These are phyloP conservation scores for Citrus glauca DNA, from an alignment of 345 rosid species.

Conservation along the genomic window DNA sequence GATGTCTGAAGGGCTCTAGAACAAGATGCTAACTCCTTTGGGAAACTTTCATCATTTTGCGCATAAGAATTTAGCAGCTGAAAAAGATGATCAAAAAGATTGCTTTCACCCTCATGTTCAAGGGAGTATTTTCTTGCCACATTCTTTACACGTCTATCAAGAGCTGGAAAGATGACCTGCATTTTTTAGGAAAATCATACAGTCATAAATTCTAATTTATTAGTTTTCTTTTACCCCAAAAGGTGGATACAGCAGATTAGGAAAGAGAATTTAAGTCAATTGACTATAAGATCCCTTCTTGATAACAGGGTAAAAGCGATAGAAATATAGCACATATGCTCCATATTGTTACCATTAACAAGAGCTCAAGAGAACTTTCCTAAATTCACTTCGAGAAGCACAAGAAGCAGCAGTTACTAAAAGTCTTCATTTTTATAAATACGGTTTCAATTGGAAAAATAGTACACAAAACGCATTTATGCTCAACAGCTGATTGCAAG, in stretches of 20 bases:
- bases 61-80: slow-evolving; percentile 40
- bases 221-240: too few species aligned
- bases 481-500: background rate
- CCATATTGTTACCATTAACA: background rate
- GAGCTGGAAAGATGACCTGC: slow-evolving; percentile 70
- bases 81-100: slow-evolving; percentile 57
- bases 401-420: slow-evolving; percentile 1
- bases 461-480: background rate
- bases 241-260: background rate
- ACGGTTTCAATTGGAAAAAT: background rate
- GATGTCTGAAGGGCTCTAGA: slow-evolving; percentile 64
- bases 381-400: background rate
- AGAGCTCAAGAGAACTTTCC: background rate
- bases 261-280: background rate
- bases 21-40: slow-evolving; percentile 57
- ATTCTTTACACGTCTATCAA: slow-evolving; percentile 63
- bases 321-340: background rate
- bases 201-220: background rate
- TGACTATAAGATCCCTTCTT: background rate
- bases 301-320: slow-evolving; percentile 3
- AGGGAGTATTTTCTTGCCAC: slow-evolving; percentile 56
- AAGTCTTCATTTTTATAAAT: background rate
- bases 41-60: slow-evolving; percentile 47
- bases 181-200: slow-evolving; percentile 9
- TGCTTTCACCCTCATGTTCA: slow-evolving; percentile 60